phyloP scores from a whole-genome alignment of 352 stramenopile species.

The Phytophthora pisi region DNA sequence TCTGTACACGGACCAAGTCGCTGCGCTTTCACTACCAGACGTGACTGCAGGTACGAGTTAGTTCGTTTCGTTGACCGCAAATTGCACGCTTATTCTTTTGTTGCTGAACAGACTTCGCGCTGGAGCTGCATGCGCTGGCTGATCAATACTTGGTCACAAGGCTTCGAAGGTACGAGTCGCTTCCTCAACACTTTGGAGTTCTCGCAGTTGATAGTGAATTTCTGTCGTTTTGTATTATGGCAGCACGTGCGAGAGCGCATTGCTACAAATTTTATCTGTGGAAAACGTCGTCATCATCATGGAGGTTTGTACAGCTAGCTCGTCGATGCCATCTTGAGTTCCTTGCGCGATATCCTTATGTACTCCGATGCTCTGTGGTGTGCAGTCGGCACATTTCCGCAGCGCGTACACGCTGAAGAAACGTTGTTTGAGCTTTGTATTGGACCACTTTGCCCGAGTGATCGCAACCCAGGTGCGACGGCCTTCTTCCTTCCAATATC shows the following conservation, averaged over 20 bases:
- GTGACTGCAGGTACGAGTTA: slow-evolving; percentile 45
- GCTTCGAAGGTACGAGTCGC: slow-evolving; percentile 48
- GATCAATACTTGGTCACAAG: slow-evolving; percentile 86
- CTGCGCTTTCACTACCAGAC: slow-evolving; percentile 37
- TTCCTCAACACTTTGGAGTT: slow-evolving; percentile 1
- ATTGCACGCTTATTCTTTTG: background rate
- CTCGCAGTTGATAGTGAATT: background rate
- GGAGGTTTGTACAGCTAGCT: slow-evolving; percentile 36
- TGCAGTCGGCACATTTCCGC: slow-evolving; percentile 71
- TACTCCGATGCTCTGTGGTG: background rate
- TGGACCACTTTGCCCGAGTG: slow-evolving; percentile 82
- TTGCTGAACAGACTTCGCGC: slow-evolving; percentile 59
- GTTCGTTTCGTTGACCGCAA: background rate
- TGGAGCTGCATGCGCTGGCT: slow-evolving; percentile 83
- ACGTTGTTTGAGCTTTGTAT: slow-evolving; percentile 81
- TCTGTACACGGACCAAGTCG: slow-evolving; percentile 88
- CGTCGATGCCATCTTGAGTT: background rate
- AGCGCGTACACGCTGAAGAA: slow-evolving; percentile 78
- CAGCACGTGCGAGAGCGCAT: slow-evolving; percentile 76
- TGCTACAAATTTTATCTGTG: slow-evolving; percentile 71
- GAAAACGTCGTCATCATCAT: slow-evolving; percentile 83
- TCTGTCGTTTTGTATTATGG: background rate
- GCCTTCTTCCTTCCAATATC: background rate
- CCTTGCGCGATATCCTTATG: background rate
- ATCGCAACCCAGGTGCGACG: slow-evolving; percentile 63